phyloP scores from a whole-genome alignment of 1,284 basidiomycete genomes.

The Trichosporon faecale region DNA sequence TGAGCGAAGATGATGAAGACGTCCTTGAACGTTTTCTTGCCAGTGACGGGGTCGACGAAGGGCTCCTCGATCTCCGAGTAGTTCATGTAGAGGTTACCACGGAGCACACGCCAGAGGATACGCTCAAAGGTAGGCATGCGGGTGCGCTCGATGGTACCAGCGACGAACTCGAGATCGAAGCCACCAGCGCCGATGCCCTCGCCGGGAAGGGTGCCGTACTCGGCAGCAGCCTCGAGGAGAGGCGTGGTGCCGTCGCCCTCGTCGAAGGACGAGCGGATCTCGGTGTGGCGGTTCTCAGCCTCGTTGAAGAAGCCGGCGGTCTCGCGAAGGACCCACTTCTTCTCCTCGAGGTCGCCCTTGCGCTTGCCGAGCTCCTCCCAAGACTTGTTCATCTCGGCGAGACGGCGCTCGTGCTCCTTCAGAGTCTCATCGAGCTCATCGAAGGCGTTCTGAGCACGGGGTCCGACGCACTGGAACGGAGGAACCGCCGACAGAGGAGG shows the following conservation, averaged over 20 bases:
- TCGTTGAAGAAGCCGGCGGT: constrained; percentile 95
- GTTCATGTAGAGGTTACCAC: constrained; percentile 99
- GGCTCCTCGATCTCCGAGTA: constrained; percentile 91
- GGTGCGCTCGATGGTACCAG: constrained; percentile 91
- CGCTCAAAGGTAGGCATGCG: constrained; percentile 94
- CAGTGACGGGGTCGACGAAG: constrained; percentile 80
- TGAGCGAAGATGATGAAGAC: constrained; percentile 99
- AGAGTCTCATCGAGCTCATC: constrained; percentile 90
- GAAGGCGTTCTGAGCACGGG: constrained; percentile 84
- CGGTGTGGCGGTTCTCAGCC: constrained; percentile 75
- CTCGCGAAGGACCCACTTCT: constrained; percentile 86
- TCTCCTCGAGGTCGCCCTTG: constrained; percentile 84
- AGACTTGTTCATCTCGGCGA: constrained; percentile 88
- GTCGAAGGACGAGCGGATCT: constrained; percentile 85
- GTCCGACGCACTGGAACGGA: constrained; percentile 77
- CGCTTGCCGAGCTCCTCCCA: constrained; percentile 87
- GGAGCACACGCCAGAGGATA: constrained; percentile 94
- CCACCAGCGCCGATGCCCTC: constrained; percentile 60
- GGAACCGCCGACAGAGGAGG: constrained; percentile 77
- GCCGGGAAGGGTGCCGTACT: constrained; percentile 50
- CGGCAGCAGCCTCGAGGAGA: constrained; percentile 84
- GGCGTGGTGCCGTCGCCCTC: constrained; percentile 77
- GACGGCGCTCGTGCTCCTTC: constrained; percentile 78
- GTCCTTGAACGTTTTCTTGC: constrained; percentile 85
- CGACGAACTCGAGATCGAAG: constrained; percentile 89